Conservation (phyloP, 768 basidiomycete genomes). For the Hydnum rufescens region DNA sequence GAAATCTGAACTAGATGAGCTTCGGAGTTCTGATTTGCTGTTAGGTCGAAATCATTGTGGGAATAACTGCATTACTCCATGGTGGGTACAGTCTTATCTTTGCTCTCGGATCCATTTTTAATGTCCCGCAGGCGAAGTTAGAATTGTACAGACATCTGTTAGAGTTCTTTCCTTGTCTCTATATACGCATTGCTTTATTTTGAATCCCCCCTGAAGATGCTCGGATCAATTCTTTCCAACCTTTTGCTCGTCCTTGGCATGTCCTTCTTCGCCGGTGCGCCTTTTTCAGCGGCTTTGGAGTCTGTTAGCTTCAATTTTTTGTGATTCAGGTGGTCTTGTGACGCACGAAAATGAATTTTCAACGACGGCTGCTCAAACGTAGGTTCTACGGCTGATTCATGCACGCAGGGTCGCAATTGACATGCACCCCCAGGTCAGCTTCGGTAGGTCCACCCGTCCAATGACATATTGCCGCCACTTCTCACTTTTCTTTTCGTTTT, state of each 20-base stretch:
- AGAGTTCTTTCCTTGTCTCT: conserved; percentile 12
- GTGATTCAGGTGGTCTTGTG: conserved; percentile 38
- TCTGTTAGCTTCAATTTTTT: conserved; percentile 7
- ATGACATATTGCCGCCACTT: too few species aligned
- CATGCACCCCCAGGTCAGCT: too few species aligned
- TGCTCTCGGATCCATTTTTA: neutral
- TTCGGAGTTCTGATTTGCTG: conserved; percentile 31
- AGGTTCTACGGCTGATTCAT: too few species aligned
- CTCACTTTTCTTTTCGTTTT: too few species aligned
- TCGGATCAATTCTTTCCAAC: conserved; percentile 84
- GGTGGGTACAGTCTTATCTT: conserved; percentile 22
- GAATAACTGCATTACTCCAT: conserved; percentile 63
- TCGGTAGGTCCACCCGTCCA: too few species aligned
- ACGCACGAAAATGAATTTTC: conserved; percentile 54
- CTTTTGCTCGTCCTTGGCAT: conserved; percentile 77
- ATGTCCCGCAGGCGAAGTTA: conserved; percentile 38
- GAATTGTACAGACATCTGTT: conserved; percentile 83
- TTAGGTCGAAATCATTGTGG: conserved; percentile 80
- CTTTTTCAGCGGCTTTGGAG: conserved; percentile 2
- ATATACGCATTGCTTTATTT: neutral
- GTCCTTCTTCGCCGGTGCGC: conserved; percentile 61
- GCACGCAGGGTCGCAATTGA: too few species aligned
- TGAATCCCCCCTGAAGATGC: conserved; percentile 45
- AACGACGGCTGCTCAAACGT: conserved; percentile 76
- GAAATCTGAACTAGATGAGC: neutral